Evolutionary conservation across 2,329 filamentous ascomycete species (phyloP).

Genomic region (Aspergillus pseudoviridinutans): DNA sequence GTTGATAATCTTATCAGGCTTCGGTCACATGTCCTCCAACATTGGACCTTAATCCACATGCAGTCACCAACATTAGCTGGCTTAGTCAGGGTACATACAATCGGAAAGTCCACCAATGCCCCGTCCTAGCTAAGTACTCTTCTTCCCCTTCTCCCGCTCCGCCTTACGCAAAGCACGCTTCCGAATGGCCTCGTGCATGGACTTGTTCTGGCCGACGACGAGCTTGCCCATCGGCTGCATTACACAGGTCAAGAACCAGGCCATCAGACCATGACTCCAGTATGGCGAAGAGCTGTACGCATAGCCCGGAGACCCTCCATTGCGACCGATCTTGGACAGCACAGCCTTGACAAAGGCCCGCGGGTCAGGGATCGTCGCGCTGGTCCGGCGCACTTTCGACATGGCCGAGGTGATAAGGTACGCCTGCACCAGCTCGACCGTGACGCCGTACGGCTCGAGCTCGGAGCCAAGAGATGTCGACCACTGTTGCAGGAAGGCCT

Average conservation of each 20-base stretch:
- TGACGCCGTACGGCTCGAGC: conserved; percentile 72
- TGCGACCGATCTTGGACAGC: conserved; percentile 73
- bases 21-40: background rate
- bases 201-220: conserved; percentile 58
- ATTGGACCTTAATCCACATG: background rate
- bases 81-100: too few relatives aligned
- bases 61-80: background rate
- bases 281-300: conserved; percentile 85
- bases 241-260: conserved; percentile 68
- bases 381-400: conserved; percentile 87
- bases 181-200: conserved; percentile 79
- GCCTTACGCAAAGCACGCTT: conserved; percentile 78
- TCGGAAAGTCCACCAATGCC: background rate
- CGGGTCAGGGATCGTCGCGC: conserved; percentile 72
- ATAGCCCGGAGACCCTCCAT: conserved; percentile 72
- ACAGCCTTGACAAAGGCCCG: conserved; percentile 76
- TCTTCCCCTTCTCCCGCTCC: conserved; percentile 67
- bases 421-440: conserved; percentile 86
- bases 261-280: conserved; percentile 87
- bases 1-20: background rate
- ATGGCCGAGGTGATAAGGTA: conserved; percentile 95
- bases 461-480: conserved; percentile 80
- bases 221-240: conserved; percentile 55
- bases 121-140: conserved; percentile 28
- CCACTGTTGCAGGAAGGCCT: conserved; percentile 98